phyloP scores from a whole-genome alignment of 2,329 filamentous ascomycete species.

The Diaporthe aspalathi region DNA sequence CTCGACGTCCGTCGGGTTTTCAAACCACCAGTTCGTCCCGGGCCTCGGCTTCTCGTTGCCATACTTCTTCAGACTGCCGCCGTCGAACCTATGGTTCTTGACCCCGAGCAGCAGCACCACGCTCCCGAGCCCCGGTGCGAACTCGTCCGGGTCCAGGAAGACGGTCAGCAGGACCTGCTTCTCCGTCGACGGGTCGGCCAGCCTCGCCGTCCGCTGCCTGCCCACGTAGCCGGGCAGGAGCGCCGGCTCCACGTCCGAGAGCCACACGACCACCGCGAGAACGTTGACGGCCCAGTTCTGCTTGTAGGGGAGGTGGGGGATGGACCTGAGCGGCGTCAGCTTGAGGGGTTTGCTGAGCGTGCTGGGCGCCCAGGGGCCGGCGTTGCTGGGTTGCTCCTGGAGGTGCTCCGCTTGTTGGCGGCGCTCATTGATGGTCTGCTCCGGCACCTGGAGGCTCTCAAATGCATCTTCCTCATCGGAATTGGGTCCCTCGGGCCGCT shows the following conservation, averaged over 20 bases:
- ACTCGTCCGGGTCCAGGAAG: conserved; percentile 63
- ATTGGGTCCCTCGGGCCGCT: conserved; percentile 40
- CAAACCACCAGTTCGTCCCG: conserved; percentile 61
- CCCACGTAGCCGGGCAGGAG: conserved; percentile 55
- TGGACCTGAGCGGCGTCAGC: conserved; percentile 61
- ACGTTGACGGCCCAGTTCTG: conserved; percentile 70
- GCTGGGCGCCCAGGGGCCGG: conserved; percentile 53
- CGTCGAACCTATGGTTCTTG: conserved; percentile 68
- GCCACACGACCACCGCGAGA: conserved; percentile 60
- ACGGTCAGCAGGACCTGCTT: conserved; percentile 66
- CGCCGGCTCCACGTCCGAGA: conserved; percentile 61
- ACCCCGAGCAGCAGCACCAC: conserved; percentile 64
- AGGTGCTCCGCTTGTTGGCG: conserved; percentile 24
- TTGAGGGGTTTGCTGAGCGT: conserved; percentile 59
- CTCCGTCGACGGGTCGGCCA: conserved; percentile 62
- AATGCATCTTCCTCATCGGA: conserved; percentile 46
- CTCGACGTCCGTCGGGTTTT: conserved; percentile 56
- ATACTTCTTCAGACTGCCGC: conserved; percentile 57
- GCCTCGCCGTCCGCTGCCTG: conserved; percentile 62
- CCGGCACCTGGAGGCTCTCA: conserved; percentile 38
- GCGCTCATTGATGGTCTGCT: conserved; percentile 36
- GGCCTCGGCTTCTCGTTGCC: conserved; percentile 49
- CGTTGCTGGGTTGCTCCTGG: conserved; percentile 31
- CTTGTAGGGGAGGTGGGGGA: conserved; percentile 65
- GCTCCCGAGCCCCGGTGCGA: conserved; percentile 59